phyloP scores from a whole-genome alignment of 116 monocot species.

The Papilionanthe hybrid region DNA sequence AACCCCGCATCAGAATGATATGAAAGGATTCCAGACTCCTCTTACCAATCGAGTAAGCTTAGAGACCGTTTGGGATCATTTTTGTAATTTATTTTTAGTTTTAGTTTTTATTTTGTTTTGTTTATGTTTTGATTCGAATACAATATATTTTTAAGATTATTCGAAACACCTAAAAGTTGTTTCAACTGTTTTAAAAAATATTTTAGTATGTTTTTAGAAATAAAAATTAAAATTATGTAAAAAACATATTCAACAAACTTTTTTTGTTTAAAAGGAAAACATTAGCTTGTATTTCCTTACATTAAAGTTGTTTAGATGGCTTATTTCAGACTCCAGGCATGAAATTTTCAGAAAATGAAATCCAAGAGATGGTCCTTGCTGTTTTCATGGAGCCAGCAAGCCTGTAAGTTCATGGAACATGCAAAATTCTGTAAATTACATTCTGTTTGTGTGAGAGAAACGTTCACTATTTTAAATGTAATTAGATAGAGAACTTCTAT shows the following conservation, averaged over 20 bases:
- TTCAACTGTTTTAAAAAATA: too few relatives aligned
- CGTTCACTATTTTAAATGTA: too few relatives aligned
- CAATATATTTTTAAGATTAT: too few relatives aligned
- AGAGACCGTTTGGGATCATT: too few relatives aligned
- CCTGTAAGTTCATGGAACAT: slow-evolving; percentile 29
- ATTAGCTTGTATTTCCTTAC: background rate
- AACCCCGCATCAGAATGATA: slow-evolving; percentile 19
- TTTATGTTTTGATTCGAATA: too few relatives aligned
- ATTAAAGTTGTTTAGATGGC: background rate
- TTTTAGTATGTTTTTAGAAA: too few relatives aligned
- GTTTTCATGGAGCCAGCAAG: slow-evolving; percentile 48
- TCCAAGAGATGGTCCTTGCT: slow-evolving; percentile 33
- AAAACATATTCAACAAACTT: too few relatives aligned
- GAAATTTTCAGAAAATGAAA: slow-evolving; percentile 17
- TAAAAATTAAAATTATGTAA: too few relatives aligned
- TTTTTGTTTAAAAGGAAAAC: background rate
- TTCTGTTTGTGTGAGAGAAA: background rate
- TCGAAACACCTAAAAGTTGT: too few relatives aligned
- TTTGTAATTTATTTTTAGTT: too few relatives aligned
- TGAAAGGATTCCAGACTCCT: slow-evolving; percentile 26
- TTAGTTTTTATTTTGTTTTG: background rate
- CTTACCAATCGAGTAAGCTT: slow-evolving; percentile 28
- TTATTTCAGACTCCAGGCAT: slow-evolving; percentile 18
- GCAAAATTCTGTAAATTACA: background rate
- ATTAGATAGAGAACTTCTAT: too few relatives aligned